Percentiles rank a stretch among this genome's conserved stretches.
Evolutionary conservation across 2,329 filamentous ascomycete genomes (phyloP).

Genomic region (Purpureocillium takamizusanense): DNA sequence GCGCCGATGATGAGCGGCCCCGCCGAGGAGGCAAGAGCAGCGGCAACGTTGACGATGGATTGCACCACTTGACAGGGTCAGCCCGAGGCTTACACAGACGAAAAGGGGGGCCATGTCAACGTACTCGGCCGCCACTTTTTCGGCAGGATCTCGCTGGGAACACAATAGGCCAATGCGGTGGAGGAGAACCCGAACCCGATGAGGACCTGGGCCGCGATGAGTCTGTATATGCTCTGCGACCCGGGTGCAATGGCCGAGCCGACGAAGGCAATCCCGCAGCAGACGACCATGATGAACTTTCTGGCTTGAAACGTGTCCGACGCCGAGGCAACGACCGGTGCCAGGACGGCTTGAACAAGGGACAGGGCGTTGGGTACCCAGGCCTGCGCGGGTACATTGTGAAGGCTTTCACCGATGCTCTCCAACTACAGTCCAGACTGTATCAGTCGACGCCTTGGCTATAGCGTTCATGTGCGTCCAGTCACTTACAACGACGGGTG

Average conservation of each 20-base stretch:
- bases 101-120: neutral
- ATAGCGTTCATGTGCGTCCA: too few relatives aligned
- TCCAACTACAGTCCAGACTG: neutral
- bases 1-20: constrained; percentile 1
- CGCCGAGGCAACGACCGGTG: neutral
- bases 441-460: too few relatives aligned
- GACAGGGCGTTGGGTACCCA: constrained; percentile 1
- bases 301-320: constrained; percentile 2
- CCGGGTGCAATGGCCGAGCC: constrained; percentile 1
- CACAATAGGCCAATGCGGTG: constrained; percentile 1
- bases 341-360: constrained; percentile 1
- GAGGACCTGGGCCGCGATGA: constrained; percentile 2
- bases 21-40: neutral
- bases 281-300: constrained; percentile 2
- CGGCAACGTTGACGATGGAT: constrained; percentile 1
- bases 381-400: neutral
- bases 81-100: neutral
- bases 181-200: constrained; percentile 1
- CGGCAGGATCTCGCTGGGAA: constrained; percentile 3
- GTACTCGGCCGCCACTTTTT: constrained; percentile 1
- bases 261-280: neutral
- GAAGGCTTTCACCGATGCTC: neutral
- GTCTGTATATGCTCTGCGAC: constrained; percentile 1
- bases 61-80: neutral
- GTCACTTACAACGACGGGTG: constrained; percentile 2